phyloP scores from a whole-genome alignment of 257 asterid genomes.

The Echium plantagineum region DNA sequence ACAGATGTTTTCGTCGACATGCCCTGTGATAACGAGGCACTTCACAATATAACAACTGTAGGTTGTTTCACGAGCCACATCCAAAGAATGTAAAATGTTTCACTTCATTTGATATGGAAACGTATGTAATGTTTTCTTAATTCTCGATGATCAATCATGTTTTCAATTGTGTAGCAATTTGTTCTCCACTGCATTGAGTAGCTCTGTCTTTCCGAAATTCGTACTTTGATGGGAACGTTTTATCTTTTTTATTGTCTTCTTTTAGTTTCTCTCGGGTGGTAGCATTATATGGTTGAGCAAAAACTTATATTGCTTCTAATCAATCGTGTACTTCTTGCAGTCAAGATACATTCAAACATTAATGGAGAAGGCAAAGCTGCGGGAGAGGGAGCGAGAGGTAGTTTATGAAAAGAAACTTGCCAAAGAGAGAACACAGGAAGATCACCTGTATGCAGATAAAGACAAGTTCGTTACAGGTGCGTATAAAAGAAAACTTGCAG shows the following conservation, averaged over 20 bases:
- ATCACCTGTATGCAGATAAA: slow-evolving; percentile 68
- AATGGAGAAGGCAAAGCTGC: slow-evolving; percentile 62
- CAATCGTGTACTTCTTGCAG: slow-evolving; percentile 28
- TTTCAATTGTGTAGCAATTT: not conserved
- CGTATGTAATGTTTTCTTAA: not conserved
- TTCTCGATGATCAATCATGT: not conserved
- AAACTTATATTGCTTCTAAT: not conserved
- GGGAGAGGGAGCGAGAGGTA: slow-evolving; percentile 80
- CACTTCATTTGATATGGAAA: no score
- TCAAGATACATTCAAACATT: slow-evolving; percentile 59
- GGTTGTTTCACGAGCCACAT: no score
- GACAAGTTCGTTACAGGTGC: slow-evolving; percentile 81
- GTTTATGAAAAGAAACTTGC: slow-evolving; percentile 83
- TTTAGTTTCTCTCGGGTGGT: no score
- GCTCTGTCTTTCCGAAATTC: no score
- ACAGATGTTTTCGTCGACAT: no score
- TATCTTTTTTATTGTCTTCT: not conserved
- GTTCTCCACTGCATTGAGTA: no score
- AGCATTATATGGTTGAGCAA: not conserved
- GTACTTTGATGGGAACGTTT: no score
- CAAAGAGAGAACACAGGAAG: slow-evolving; percentile 82
- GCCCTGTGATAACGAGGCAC: no score
- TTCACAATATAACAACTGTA: no score
- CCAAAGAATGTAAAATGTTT: no score
- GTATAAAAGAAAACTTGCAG: slow-evolving; percentile 82